Conservation (phyloP, 257 asterid genomes). For the Gentiana macrophylla region DNA sequence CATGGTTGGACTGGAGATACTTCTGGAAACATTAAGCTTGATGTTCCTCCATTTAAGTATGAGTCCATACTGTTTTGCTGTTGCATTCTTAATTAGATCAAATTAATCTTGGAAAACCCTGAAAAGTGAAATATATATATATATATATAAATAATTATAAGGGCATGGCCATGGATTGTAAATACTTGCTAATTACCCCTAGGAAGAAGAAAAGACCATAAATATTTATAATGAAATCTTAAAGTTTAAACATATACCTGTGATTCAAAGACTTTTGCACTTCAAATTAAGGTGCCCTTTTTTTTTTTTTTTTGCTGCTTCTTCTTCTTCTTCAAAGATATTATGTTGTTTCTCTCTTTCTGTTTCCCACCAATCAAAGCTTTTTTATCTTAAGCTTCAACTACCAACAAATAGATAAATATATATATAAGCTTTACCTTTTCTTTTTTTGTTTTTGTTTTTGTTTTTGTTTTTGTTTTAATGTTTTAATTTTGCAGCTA, state of each 20-base stretch:
- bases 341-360: slow-evolving; percentile 6
- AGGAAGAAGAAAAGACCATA: slow-evolving; percentile 34
- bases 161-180: not conserved
- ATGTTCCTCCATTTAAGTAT: slow-evolving; percentile 13
- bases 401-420: slow-evolving; percentile 6
- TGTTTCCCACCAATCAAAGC: slow-evolving; percentile 7
- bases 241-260: slow-evolving; percentile 1
- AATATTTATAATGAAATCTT: slow-evolving; percentile 10
- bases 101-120: slow-evolving; percentile 37
- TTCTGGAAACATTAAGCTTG: slow-evolving; percentile 34
- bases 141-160: not conserved
- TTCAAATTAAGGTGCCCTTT: not conserved
- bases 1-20: slow-evolving; percentile 59
- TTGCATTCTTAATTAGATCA: slow-evolving; percentile 24
- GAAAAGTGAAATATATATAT: slow-evolving; percentile 21
- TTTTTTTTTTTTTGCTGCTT: not conserved
- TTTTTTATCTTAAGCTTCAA: slow-evolving; percentile 36
- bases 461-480: too few relatives aligned
- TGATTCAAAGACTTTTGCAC: slow-evolving; percentile 4
- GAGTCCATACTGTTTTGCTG: slow-evolving; percentile 26
- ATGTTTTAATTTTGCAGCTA: too few relatives aligned
- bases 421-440: slow-evolving; percentile 9
- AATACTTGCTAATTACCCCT: not conserved
- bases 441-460: too few relatives aligned
- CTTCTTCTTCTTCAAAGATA: not conserved